phyloP scores from a whole-genome alignment of 495 filamentous ascomycete genomes.

The Chaetomidium leptoderma region DNA sequence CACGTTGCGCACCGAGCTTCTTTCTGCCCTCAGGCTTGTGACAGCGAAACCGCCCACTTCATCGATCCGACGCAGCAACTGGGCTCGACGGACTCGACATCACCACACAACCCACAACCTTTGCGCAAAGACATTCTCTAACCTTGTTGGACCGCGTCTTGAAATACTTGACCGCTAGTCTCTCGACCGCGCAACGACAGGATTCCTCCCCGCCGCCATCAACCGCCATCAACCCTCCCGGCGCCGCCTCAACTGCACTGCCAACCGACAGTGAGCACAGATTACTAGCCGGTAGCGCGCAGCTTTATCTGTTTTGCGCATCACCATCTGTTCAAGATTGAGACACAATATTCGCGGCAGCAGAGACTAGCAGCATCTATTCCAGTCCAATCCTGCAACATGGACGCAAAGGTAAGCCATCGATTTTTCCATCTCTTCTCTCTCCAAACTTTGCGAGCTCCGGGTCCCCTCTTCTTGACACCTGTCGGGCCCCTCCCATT shows the following conservation, averaged over 20 bases:
- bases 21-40: background rate
- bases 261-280: background rate
- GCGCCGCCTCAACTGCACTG: background rate
- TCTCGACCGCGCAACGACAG: background rate
- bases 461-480: background rate
- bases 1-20: background rate
- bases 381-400: conserved; percentile 17
- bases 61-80: background rate
- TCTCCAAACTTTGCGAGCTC: background rate
- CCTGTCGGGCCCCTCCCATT: background rate
- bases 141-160: background rate
- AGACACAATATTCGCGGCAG: conserved; percentile 13
- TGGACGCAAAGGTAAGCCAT: conserved; percentile 39
- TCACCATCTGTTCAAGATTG: background rate
- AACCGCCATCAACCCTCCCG: background rate
- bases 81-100: background rate
- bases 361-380: conserved; percentile 20
- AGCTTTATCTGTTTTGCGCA: conserved; percentile 2
- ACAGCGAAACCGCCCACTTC: background rate
- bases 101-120: background rate
- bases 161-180: too few species aligned
- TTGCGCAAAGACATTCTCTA: background rate
- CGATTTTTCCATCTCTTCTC: conserved; percentile 4
- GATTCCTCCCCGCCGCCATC: background rate
- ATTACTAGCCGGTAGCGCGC: background rate